phyloP scores from a whole-genome alignment of 2,329 filamentous ascomycete species.

The Pseudonectria foliicola region DNA sequence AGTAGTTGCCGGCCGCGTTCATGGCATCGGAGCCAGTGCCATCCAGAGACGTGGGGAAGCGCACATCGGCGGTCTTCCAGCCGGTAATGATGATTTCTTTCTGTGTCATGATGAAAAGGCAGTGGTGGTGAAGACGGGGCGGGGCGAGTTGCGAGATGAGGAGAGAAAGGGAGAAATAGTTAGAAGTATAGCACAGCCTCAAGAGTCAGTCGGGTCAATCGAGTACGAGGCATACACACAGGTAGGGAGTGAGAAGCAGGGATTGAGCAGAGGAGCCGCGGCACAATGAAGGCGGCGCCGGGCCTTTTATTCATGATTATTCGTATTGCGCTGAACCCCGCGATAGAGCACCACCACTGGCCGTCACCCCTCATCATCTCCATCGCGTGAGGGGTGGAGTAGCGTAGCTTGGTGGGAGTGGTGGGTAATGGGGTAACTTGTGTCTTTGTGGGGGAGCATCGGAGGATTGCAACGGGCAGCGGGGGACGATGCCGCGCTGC shows the following conservation, averaged over 20 bases:
- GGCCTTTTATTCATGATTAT: no score
- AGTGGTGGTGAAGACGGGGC: no score
- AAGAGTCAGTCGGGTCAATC: conserved; percentile 10
- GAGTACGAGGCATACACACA: no score
- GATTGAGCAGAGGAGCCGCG: conserved; percentile 7
- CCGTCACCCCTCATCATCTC: no score
- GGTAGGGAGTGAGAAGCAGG: no score
- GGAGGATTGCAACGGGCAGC: neutral
- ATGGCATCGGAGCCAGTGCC: conserved; percentile 96
- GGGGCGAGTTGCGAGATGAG: conserved; percentile 12
- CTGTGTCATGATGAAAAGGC: conserved; percentile 18
- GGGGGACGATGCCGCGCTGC: neutral
- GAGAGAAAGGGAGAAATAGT: neutral
- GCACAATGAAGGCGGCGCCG: no score
- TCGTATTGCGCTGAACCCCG: no score
- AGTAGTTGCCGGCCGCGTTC: conserved; percentile 92
- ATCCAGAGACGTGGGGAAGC: conserved; percentile 86
- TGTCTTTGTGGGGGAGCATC: neutral
- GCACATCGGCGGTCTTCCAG: conserved; percentile 65
- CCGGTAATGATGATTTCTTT: conserved; percentile 62
- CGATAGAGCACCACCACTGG: no score
- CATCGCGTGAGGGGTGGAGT: no score
- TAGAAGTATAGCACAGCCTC: neutral
- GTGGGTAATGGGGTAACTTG: neutral
- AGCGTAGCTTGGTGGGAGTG: no score